Evolutionary conservation across 1,284 basidiomycete species (phyloP), one percentile per base, ranked within the genome.

Genomic region (Melanopsichium pennsylvanicum): DNA sequence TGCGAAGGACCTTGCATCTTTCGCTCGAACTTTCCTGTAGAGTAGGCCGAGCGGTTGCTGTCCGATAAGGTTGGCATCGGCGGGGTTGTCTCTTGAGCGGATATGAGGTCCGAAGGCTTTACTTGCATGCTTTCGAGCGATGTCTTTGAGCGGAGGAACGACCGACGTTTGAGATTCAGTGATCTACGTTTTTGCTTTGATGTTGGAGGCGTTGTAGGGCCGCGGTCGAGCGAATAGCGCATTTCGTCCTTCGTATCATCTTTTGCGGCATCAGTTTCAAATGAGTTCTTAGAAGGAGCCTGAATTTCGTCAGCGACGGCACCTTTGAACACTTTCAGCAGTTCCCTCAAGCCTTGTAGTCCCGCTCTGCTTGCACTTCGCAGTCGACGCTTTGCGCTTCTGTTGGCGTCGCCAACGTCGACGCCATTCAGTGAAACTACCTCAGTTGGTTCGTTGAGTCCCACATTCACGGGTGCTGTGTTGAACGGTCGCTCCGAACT

Each of bases 351-450:
- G 11, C 72, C 72, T 34, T 72, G 72, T 8, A 74, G 37, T 5
- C 72, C 72, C 2, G 69, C 70, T 4, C 70, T 44, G 26, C 72
- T 72, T 12, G 72, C 72, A 32, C 69, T 74, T 16, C 69, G 64
- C 29, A 74, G 43, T 7, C 63, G 61, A 19, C 66, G 57, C 22
- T 70, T 60, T 9, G 70, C 63, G 34, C 72, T 70, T 31, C 61
- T 51, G 34, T 55, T 56, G n/a, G 41, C 57, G 26, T 59, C 67
- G 15, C 39, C 59, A 15, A 51, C 42, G 19, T 48, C 52, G 31
- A 51, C 29, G 4, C 29, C 47, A 26, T 55, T 55, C 4, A 51
- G 32, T 12, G 42, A 22, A 5, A 35, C 48, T 13, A 39, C 57
- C 7, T 6, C 44, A 2, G 47, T 34, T n/a, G 41, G 36, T 8